Evolutionary conservation across 1,284 basidiomycete genomes (phyloP).

Genomic region (Apiotrichum sp.): DNA sequence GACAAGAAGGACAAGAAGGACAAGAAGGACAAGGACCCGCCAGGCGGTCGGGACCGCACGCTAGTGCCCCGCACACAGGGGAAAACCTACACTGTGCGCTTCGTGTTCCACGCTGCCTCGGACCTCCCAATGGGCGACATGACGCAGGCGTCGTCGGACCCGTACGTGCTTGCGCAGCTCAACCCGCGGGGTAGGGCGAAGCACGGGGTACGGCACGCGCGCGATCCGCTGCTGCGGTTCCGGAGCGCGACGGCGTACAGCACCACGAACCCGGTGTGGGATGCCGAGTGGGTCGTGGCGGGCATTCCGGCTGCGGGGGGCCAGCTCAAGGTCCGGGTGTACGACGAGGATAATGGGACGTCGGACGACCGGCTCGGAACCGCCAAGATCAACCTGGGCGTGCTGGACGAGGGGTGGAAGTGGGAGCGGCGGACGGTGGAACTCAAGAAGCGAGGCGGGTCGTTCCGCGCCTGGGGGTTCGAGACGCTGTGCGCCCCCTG

Average conservation of each 20-base stretch:
- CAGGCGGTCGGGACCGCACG: slow-evolving; percentile 35
- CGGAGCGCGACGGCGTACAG: slow-evolving; percentile 47
- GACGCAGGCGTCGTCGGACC: slow-evolving; percentile 46
- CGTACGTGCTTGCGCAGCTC: slow-evolving; percentile 46
- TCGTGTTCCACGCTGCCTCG: slow-evolving; percentile 48
- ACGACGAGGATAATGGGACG: slow-evolving; percentile 50
- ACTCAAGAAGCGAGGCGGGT: slow-evolving; percentile 47
- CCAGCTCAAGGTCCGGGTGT: slow-evolving; percentile 41
- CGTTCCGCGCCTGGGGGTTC: slow-evolving; percentile 31
- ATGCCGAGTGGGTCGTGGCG: slow-evolving; percentile 49
- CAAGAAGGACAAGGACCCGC: slow-evolving; percentile 21
- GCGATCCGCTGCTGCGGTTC: slow-evolving; percentile 44
- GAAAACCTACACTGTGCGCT: slow-evolving; percentile 46
- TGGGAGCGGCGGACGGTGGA: slow-evolving; percentile 23
- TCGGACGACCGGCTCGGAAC: slow-evolving; percentile 51
- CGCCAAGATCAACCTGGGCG: slow-evolving; percentile 28
- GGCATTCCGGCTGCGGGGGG: slow-evolving; percentile 49
- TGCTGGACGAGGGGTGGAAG: slow-evolving; percentile 24
- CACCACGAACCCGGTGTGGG: slow-evolving; percentile 48
- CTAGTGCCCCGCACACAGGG: slow-evolving; percentile 22
- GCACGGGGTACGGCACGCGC: slow-evolving; percentile 7
- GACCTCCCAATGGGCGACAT: slow-evolving; percentile 50
- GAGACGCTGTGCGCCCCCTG: not conserved
- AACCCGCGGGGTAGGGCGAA: not conserved
- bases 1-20: no score